Evolutionary conservation across 2,329 filamentous ascomycete genomes (phyloP).

Genomic region (Leptographium wingfieldii): DNA sequence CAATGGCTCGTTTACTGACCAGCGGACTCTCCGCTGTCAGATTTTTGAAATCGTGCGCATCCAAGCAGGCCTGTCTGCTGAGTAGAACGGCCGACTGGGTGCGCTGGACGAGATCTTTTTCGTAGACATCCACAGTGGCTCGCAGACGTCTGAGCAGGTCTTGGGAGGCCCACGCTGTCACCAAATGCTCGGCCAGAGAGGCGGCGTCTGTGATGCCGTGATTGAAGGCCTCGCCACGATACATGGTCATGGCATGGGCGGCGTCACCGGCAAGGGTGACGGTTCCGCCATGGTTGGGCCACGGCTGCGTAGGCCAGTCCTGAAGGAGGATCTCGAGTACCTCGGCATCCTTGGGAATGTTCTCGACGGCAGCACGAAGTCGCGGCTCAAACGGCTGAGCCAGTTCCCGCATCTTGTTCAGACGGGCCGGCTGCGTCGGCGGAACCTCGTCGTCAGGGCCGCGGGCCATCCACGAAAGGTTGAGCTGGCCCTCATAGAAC

Average conservation of each 20-base stretch:
- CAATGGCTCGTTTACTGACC: neutral
- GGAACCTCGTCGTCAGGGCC: neutral
- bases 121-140: neutral
- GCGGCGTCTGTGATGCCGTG: constrained; percentile 28
- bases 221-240: constrained; percentile 26
- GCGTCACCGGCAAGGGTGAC: constrained; percentile 40
- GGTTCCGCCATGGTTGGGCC: constrained; percentile 29
- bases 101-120: neutral
- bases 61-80: neutral
- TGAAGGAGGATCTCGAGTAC: constrained; percentile 22
- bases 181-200: constrained; percentile 14
- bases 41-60: neutral
- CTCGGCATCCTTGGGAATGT: constrained; percentile 27
- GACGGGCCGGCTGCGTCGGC: neutral
- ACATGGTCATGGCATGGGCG: constrained; percentile 49
- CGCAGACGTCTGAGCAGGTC: neutral
- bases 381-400: neutral
- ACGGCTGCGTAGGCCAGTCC: constrained; percentile 23
- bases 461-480: constrained; percentile 32
- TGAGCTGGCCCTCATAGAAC: constrained; percentile 29
- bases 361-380: constrained; percentile 23
- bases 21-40: neutral
- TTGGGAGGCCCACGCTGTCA: neutral
- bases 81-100: neutral
- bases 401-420: neutral